A percentile compares a stretch with the other conserved stretches of the same genome.
Conservation (phyloP, 768 basidiomycete species). For the Saitozyma sp. region DNA sequence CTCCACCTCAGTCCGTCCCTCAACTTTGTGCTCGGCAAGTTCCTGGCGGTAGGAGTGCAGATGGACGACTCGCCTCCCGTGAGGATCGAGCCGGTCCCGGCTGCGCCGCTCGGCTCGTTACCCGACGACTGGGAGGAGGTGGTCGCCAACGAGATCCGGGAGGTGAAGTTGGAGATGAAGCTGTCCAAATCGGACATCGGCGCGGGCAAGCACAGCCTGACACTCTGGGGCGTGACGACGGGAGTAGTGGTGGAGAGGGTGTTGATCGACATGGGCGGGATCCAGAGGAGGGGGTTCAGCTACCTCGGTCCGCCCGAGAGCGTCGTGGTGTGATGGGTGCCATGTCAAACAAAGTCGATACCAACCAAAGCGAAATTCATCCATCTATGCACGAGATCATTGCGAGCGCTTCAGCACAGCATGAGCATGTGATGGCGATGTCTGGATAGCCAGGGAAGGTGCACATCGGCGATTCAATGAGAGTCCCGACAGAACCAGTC, state of each 20-base stretch:
- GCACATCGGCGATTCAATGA: no score
- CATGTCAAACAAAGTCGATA: no score
- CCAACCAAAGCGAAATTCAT: no score
- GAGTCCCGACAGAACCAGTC: no score
- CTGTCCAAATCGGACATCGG: slow-evolving; percentile 7
- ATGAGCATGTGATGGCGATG: no score
- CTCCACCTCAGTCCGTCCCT: slow-evolving; percentile 38
- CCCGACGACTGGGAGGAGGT: slow-evolving; percentile 44
- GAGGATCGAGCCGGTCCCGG: slow-evolving; percentile 25
- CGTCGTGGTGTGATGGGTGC: not conserved
- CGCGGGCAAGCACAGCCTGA: slow-evolving; percentile 29
- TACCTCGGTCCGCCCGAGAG: slow-evolving; percentile 41
- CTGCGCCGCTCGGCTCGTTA: slow-evolving; percentile 19
- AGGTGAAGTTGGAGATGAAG: slow-evolving; percentile 20
- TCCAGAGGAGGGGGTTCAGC: slow-evolving; percentile 24
- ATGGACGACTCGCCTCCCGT: slow-evolving; percentile 24
- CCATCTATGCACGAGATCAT: no score
- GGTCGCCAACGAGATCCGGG: slow-evolving; percentile 37
- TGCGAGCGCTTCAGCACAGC: no score
- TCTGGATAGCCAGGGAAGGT: no score
- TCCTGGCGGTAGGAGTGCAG: slow-evolving; percentile 36
- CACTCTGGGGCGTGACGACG: slow-evolving; percentile 37
- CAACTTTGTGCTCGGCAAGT: slow-evolving; percentile 32
- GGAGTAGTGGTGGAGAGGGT: slow-evolving; percentile 43
- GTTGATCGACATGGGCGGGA: slow-evolving; percentile 34